These are phyloP conservation scores for Meripilus lineatus DNA, from an alignment of 1,284 basidiomycete species.

Conservation along the genomic window DNA sequence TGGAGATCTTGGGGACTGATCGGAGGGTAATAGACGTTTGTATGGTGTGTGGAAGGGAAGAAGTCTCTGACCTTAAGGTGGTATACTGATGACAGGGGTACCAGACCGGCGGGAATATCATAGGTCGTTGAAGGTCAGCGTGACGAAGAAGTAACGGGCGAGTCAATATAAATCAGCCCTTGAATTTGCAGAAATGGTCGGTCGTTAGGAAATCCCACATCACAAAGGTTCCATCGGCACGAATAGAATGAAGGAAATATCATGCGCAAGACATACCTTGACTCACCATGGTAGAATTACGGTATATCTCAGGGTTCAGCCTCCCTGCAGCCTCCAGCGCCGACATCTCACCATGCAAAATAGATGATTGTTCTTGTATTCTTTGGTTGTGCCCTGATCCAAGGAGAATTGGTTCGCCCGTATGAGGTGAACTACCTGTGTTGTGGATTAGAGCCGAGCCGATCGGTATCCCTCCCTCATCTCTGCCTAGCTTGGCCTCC, in stretches of 20 bases:
- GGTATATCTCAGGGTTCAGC: slow-evolving; percentile 37
- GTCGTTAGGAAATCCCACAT: too few relatives aligned
- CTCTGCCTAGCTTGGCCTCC: slow-evolving; percentile 39
- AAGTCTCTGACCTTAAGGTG: slow-evolving; percentile 43
- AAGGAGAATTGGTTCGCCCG: slow-evolving; percentile 28
- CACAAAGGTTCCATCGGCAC: not conserved
- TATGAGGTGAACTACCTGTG: slow-evolving; percentile 8
- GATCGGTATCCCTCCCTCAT: slow-evolving; percentile 55
- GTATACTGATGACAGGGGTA: slow-evolving; percentile 42
- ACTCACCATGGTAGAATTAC: slow-evolving; percentile 42
- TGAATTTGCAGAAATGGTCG: too few relatives aligned
- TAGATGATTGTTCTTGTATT: slow-evolving; percentile 49
- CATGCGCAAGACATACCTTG: not conserved
- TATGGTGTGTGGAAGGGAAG: too few relatives aligned
- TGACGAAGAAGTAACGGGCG: too few relatives aligned
- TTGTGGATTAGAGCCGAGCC: slow-evolving; percentile 43
- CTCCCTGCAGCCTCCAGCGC: slow-evolving; percentile 48
- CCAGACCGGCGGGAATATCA: too few relatives aligned
- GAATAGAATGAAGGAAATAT: not conserved
- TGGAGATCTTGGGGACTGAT: too few relatives aligned
- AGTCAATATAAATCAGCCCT: too few relatives aligned
- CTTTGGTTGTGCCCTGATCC: slow-evolving; percentile 48
- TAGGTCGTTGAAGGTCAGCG: too few relatives aligned
- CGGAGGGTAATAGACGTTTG: too few relatives aligned
- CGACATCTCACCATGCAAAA: slow-evolving; percentile 52